phyloP scores from a whole-genome alignment of 1,284 basidiomycete species.

The Naganishia albida region DNA sequence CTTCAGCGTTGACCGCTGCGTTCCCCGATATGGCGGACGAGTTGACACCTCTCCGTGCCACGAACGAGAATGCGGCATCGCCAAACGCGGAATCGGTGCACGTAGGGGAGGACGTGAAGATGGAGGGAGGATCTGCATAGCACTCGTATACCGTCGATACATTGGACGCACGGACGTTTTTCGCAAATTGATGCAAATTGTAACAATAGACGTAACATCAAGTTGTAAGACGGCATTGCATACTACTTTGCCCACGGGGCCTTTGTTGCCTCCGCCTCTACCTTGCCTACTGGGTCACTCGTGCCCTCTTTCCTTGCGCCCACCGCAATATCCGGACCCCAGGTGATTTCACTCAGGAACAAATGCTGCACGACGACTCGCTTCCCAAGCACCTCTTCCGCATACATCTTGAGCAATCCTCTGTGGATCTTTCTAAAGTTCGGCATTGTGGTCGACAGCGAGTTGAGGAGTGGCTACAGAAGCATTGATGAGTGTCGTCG shows the following conservation, averaged over 20 bases:
- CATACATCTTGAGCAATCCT: slow-evolving; percentile 94
- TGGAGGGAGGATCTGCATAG: not conserved
- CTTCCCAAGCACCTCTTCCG: slow-evolving; percentile 92
- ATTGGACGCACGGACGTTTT: not conserved
- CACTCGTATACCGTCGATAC: not conserved
- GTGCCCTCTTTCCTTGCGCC: not conserved
- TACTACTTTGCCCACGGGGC: slow-evolving; percentile 21
- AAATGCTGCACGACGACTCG: slow-evolving; percentile 96
- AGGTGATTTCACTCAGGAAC: slow-evolving; percentile 67
- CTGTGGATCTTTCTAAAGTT: slow-evolving; percentile 86
- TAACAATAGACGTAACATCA: not conserved
- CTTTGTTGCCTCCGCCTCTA: slow-evolving; percentile 7
- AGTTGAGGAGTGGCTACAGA: slow-evolving; percentile 70
- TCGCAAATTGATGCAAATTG: too few species aligned
- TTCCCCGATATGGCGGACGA: slow-evolving; percentile 25
- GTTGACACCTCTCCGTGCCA: slow-evolving; percentile 8
- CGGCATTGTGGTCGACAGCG: slow-evolving; percentile 79
- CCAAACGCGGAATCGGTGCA: not conserved
- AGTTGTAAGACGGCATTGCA: not conserved
- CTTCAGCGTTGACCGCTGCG: slow-evolving; percentile 6
- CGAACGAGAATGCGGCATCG: too few species aligned
- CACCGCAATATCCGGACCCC: slow-evolving; percentile 11
- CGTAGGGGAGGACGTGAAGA: not conserved
- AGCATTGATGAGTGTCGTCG: slow-evolving; percentile 45
- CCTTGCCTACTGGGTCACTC: not conserved